Percentiles rank a stretch among this genome's conserved stretches.
These are phyloP conservation scores for Hansfordia pulvinata DNA, from an alignment of 2,329 filamentous ascomycete species.

Conservation along the genomic window DNA sequence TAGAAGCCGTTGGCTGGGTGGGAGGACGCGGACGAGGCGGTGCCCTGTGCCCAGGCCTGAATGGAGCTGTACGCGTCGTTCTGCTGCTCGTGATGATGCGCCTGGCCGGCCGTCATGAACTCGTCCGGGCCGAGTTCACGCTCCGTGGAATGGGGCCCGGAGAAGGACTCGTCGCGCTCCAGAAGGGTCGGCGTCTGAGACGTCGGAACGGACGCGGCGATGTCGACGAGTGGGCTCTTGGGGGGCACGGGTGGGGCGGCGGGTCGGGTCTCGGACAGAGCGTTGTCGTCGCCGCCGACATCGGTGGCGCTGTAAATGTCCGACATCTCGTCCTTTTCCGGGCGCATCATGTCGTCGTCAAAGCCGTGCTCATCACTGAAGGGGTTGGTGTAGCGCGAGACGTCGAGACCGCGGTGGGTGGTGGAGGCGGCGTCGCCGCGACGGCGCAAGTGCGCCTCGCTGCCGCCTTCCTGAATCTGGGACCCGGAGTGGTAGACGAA, in stretches of 20 bases:
- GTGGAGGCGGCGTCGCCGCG: slow-evolving; percentile 32
- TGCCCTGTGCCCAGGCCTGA: slow-evolving; percentile 52
- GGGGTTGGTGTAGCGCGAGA: slow-evolving; percentile 40
- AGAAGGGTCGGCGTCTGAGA: too few relatives aligned
- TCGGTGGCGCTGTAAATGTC: slow-evolving; percentile 47
- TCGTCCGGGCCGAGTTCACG: slow-evolving; percentile 28
- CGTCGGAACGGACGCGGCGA: slow-evolving; percentile 2
- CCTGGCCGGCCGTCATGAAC: slow-evolving; percentile 37
- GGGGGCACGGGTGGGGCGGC: not conserved
- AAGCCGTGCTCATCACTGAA: slow-evolving; percentile 45
- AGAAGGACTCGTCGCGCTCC: slow-evolving; percentile 7
- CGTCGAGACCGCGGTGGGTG: slow-evolving; percentile 30
- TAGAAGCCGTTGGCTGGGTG: slow-evolving; percentile 43
- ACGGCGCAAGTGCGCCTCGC: slow-evolving; percentile 32
- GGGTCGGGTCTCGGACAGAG: not conserved
- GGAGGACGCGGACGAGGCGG: too few relatives aligned
- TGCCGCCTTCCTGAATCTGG: slow-evolving; percentile 21
- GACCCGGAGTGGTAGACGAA: slow-evolving; percentile 45
- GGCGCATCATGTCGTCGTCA: slow-evolving; percentile 32
- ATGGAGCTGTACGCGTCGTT: slow-evolving; percentile 43
- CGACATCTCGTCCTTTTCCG: slow-evolving; percentile 32
- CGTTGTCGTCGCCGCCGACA: slow-evolving; percentile 12
- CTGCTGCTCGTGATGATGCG: slow-evolving; percentile 22
- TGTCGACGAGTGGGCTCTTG: slow-evolving; percentile 4
- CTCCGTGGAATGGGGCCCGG: slow-evolving; percentile 20